Percentiles rank a stretch among this genome's conserved stretches.
These are phyloP conservation scores for Tulasnella sp. DNA, from an alignment of 768 basidiomycete genomes.

Conservation along the genomic window DNA sequence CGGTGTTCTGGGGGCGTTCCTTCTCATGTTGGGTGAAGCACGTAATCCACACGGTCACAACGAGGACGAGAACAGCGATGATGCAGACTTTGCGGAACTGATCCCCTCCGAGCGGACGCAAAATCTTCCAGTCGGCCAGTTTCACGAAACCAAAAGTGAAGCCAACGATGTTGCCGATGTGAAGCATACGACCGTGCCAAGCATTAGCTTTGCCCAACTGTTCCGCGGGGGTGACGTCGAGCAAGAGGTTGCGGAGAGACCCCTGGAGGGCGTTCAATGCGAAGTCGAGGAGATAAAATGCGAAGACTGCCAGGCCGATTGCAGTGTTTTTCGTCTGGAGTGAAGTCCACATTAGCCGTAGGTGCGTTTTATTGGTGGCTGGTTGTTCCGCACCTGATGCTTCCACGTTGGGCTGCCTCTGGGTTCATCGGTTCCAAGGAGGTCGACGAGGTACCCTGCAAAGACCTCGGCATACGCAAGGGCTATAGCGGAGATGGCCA, in stretches of 20 bases:
- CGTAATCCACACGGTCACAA: constrained; percentile 82
- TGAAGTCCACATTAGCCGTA: not conserved
- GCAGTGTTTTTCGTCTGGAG: constrained; percentile 66
- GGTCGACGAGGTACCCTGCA: constrained; percentile 74
- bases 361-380: not conserved
- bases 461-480: constrained; percentile 82
- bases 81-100: constrained; percentile 98
- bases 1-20: constrained; percentile 52
- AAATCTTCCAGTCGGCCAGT: constrained; percentile 74
- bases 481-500: constrained; percentile 73
- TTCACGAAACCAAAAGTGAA: constrained; percentile 74
- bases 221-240: constrained; percentile 86
- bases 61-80: constrained; percentile 76
- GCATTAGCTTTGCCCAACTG: constrained; percentile 95
- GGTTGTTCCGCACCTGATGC: constrained; percentile 53
- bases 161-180: constrained; percentile 95
- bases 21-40: constrained; percentile 75
- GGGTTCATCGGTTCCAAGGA: constrained; percentile 72
- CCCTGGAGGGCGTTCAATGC: constrained; percentile 86
- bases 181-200: constrained; percentile 96
- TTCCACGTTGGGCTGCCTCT: constrained; percentile 84
- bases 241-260: constrained; percentile 87
- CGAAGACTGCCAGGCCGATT: constrained; percentile 82
- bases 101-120: constrained; percentile 80
- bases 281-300: constrained; percentile 95